Evolutionary conservation across 2,329 filamentous ascomycete genomes (phyloP), one percentile per base, ranked within the genome.

Genomic region (Lojkania enalia): DNA sequence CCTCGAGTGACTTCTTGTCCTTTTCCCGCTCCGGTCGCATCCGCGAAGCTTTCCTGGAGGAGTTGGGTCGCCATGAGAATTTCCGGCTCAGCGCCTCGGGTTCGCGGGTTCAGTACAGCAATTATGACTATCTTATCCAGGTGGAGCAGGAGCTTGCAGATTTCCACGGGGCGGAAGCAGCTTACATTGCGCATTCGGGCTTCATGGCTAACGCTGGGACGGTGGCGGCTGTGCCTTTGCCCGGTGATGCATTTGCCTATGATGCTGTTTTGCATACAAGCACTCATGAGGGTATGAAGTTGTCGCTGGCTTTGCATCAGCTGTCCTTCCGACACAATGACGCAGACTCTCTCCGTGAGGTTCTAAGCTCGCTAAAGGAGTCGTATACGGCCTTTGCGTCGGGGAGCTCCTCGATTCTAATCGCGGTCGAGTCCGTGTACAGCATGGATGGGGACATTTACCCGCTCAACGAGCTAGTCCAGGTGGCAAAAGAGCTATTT

Each of bases 381-480:
- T 23, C 35, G 0, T 13, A 49, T 3, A 27, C 48, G 5, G 6
- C 30, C 64, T 20, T 44, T 75, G 16, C 55, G 65, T 11, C 52
- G 52, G 0, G 60, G 73, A 0, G 49, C 74, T 2, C 23, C 0
- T 51, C 38, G 0, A 44, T 77, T 4, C 43, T 61, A 1, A 20
- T 53, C 0, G 61, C 60, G 1, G 51, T 65, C 0, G 44, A 57
- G 2, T 63, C 70, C 19, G 33, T 5, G 45, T 90, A 91, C 66
- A 89, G 85, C 63, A 91, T 91, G 87, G 87, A 90, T 38, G 87
- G 87, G 0, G 86, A 90, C 52, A 69, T 87, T 15, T 80, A 80
- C 0, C 84, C 83, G 0, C 71, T 91, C 9, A 57, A 60, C 5
- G 76, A 82, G 4, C 78, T 90, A 15, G 74, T 85, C 1, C 62